These are phyloP conservation scores for Fusarium napiforme DNA, from an alignment of 2,329 filamentous ascomycete genomes.

Conservation along the genomic window DNA sequence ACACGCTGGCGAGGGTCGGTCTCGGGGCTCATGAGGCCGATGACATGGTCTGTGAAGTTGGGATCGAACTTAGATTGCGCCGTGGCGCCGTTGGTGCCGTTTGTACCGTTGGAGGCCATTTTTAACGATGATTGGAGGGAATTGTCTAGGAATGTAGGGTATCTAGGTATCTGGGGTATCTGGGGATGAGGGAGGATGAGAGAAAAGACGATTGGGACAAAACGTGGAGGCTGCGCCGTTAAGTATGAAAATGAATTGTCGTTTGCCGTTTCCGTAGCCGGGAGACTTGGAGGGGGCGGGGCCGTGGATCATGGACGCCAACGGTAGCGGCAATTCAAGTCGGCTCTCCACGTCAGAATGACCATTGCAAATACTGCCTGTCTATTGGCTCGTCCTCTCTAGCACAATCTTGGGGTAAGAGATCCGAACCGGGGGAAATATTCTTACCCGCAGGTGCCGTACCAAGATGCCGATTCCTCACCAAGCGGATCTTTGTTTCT, in stretches of 20 bases:
- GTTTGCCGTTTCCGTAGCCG: constrained; percentile 36
- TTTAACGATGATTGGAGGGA: not conserved
- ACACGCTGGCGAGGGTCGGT: constrained; percentile 71
- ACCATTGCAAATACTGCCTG: constrained; percentile 16
- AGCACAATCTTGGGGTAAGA: constrained; percentile 15
- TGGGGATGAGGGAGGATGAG: not conserved
- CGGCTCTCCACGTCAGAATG: constrained; percentile 32
- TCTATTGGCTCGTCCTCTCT: not conserved
- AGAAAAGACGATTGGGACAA: not conserved
- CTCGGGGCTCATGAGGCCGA: constrained; percentile 78
- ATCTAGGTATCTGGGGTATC: constrained; percentile 4
- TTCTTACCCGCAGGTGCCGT: constrained; percentile 32
- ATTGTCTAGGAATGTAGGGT: not conserved
- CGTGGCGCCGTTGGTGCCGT: constrained; percentile 26
- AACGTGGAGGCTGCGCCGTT: constrained; percentile 9
- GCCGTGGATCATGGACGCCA: constrained; percentile 23
- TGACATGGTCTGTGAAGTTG: constrained; percentile 78
- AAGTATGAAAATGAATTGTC: constrained; percentile 2
- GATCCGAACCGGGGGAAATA: constrained; percentile 24
- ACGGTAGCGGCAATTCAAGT: constrained; percentile 34
- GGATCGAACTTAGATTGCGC: constrained; percentile 70
- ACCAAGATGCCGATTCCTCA: constrained; percentile 13
- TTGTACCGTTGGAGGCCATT: constrained; percentile 38
- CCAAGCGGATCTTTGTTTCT: constrained; percentile 33
- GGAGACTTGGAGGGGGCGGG: constrained; percentile 32